Percentiles rank a stretch among this genome's conserved stretches.
Evolutionary conservation across 192 early-diverging fungal species (phyloP).

Genomic region (Haplosporangium gracile): DNA sequence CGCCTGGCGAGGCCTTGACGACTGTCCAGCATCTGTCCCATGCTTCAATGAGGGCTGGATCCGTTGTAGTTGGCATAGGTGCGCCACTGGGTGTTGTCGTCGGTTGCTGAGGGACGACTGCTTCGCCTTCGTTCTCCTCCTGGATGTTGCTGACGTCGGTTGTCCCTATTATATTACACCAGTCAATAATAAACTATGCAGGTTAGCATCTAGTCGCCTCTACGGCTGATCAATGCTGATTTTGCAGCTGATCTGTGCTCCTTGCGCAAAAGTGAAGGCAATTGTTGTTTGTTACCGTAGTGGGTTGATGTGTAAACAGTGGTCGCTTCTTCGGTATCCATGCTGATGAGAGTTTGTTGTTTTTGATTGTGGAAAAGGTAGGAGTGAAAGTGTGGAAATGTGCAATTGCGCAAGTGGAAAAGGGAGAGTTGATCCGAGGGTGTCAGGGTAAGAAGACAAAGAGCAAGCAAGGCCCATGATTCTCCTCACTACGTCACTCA

Average conservation of each 20-base stretch:
- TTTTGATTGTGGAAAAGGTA: neutral
- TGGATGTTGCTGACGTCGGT: neutral
- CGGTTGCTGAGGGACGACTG: conserved; percentile 5
- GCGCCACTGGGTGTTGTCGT: conserved; percentile 48
- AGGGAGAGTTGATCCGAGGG: too few species aligned
- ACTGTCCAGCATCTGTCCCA: conserved; percentile 46
- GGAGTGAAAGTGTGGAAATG: neutral
- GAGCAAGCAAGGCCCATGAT: too few species aligned
- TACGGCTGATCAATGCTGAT: neutral
- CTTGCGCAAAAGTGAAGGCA: neutral
- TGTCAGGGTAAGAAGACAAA: too few species aligned
- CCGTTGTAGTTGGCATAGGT: conserved; percentile 47
- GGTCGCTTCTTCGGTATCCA: neutral
- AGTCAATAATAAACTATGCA: neutral
- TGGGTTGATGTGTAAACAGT: neutral
- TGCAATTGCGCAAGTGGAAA: too few species aligned
- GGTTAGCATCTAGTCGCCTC: neutral
- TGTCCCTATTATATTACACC: neutral
- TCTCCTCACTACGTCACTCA: too few species aligned
- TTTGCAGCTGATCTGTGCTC: neutral
- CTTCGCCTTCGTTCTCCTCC: neutral
- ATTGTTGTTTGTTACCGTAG: neutral
- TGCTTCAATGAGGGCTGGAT: conserved; percentile 38
- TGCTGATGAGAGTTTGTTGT: neutral
- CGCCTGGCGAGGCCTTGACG: conserved; percentile 45